Base-by-base conservation (phyloP, 441 rosid genomes). In the Populus hybrid region DNA sequence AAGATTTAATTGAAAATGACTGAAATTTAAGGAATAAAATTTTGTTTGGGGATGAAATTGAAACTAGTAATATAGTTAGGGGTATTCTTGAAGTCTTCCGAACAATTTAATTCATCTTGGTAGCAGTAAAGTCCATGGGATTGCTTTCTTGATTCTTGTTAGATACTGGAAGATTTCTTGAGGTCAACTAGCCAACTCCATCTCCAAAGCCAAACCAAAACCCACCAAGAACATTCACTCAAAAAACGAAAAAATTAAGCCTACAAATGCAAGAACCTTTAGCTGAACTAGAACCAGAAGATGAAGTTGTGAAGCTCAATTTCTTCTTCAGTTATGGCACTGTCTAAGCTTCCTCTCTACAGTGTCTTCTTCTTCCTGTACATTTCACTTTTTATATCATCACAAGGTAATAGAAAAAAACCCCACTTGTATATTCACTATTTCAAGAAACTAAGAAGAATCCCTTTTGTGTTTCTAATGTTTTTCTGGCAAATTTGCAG, bases 251-350 rank as follows among this genome's bases (percentile, higher is more conserved):
- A 79, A 63, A 71, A 68, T 34, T 57, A 32, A 30, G 59, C 66
- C 30, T 66, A 20, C 68, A 85, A 84, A 94, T 93, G 98, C 96
- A 82, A 86, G 90, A 85, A 78, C 86, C 87, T 84, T 67, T 81
- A 74, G 82, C 86, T 71, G 90, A 85, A 80, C 75, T 77, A 63
- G 90, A 86, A 85, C 75, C 86, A 36, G 94, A 82, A 77, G 90
- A 88, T 78, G 90, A 81, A 75, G 88, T 69, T 21, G 80, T 67
- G 57, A 82, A 82, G 80, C 86, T 88, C 81, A 76, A 80, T 81
- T 81, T 87, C 85, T 82, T 82, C 88, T 86, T 80, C 90, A 87
- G 88, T 61, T 26, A 83, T 92, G 96, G 90, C 90, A 80, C 67
- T 28, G 84, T 85, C 88, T 92, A 88, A 79, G 82, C 81, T 86